Percentiles rank a stretch among this genome's conserved stretches.
These are phyloP conservation scores for Pichia sp. DNA, from an alignment of 1,139 yeast species.

Conservation along the genomic window DNA sequence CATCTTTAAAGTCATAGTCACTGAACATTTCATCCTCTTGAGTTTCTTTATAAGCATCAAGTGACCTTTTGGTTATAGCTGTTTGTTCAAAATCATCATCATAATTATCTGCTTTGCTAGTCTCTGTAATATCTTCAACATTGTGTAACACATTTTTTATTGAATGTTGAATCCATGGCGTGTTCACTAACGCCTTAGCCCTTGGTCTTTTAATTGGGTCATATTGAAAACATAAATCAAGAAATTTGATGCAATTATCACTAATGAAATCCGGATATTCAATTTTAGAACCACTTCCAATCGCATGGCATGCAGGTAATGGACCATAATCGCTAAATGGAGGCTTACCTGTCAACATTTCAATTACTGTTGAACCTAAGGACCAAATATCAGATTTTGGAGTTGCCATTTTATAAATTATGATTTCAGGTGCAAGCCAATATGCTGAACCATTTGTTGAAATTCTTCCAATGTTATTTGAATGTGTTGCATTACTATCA, in stretches of 20 bases:
- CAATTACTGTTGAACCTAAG: constrained; percentile 90
- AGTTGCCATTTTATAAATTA: constrained; percentile 33
- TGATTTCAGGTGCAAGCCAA: constrained; percentile 87
- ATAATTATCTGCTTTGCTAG: background rate
- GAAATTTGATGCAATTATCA: constrained; percentile 54
- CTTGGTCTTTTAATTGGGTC: constrained; percentile 56
- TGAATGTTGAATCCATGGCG: constrained; percentile 48
- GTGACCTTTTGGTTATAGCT: background rate
- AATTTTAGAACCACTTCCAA: constrained; percentile 78
- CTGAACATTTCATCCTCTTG: background rate
- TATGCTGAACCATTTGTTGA: constrained; percentile 64
- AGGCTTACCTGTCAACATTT: constrained; percentile 77
- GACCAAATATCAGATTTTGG: constrained; percentile 90
- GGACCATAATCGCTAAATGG: constrained; percentile 79
- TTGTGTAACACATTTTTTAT: constrained; percentile 10
- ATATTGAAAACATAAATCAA: constrained; percentile 75
- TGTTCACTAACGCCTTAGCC: constrained; percentile 51
- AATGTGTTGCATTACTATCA: constrained; percentile 1
- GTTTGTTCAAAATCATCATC: background rate
- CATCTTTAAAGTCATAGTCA: background rate
- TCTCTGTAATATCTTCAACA: constrained; percentile 8
- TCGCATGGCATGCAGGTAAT: constrained; percentile 88
- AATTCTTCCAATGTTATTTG: constrained; percentile 19
- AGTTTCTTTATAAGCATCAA: background rate
- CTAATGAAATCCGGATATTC: constrained; percentile 55